Evolutionary conservation across 164 flowering plant genomes (phyloP).

Genomic region (Stephania cephalantha): DNA sequence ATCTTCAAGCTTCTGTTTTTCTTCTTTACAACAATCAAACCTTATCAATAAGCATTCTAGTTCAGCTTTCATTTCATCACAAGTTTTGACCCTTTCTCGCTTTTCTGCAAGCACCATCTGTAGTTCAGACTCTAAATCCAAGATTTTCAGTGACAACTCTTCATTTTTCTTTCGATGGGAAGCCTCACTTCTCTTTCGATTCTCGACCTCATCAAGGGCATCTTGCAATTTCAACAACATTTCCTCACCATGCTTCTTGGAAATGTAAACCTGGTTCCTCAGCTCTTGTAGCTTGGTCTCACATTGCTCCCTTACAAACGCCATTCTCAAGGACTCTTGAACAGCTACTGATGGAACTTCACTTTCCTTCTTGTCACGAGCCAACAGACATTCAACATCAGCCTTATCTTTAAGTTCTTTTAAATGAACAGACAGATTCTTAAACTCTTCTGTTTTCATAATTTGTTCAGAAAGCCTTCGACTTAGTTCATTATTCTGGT

Average conservation of each 20-base stretch:
- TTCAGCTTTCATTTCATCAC: constrained; percentile 77
- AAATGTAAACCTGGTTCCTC: constrained; percentile 62
- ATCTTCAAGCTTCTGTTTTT: constrained; percentile 67
- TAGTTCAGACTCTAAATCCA: constrained; percentile 68
- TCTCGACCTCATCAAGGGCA: constrained; percentile 77
- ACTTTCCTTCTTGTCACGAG: constrained; percentile 53
- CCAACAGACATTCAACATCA: constrained; percentile 51
- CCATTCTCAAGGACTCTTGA: constrained; percentile 83
- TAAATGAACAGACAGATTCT: constrained; percentile 69
- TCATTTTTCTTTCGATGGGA: constrained; percentile 59
- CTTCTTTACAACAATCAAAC: constrained; percentile 92
- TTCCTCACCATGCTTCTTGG: constrained; percentile 86
- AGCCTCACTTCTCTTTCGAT: constrained; percentile 71
- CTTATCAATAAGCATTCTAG: constrained; percentile 74
- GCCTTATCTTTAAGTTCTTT: constrained; percentile 88
- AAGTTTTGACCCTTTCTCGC: constrained; percentile 56
- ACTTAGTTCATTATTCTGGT: constrained; percentile 39
- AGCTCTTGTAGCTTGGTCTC: constrained; percentile 83
- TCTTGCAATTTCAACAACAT: constrained; percentile 82
- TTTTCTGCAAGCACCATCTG: constrained; percentile 45
- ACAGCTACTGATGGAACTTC: constrained; percentile 39
- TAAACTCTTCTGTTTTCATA: constrained; percentile 81
- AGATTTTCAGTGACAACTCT: constrained; percentile 49
- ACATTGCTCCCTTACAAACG: constrained; percentile 85
- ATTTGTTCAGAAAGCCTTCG: constrained; percentile 71